These are phyloP conservation scores for Neonectria coccinea DNA, from an alignment of 2,329 filamentous ascomycete species.

Conservation along the genomic window DNA sequence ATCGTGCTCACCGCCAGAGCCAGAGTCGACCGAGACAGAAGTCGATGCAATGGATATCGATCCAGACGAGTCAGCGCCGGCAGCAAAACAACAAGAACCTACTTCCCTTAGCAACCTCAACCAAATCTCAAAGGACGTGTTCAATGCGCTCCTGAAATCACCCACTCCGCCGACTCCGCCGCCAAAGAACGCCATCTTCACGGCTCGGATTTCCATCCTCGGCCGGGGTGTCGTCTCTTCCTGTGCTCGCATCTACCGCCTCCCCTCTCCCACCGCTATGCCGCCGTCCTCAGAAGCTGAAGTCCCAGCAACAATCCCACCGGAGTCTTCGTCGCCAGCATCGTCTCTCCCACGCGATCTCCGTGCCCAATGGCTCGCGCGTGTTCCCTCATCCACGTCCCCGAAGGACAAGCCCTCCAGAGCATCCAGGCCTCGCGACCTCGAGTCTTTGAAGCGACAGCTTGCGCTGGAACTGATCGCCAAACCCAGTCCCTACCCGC, in stretches of 20 bases:
- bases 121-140: slow-evolving; percentile 45
- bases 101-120: slow-evolving; percentile 36
- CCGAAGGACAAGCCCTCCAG: slow-evolving; percentile 26
- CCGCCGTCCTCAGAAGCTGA: slow-evolving; percentile 53
- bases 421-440: slow-evolving; percentile 39
- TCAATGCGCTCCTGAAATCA: slow-evolving; percentile 46
- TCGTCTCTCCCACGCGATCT: slow-evolving; percentile 60
- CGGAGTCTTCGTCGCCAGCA: slow-evolving; percentile 24
- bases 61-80: slow-evolving; percentile 19
- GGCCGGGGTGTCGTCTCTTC: slow-evolving; percentile 76
- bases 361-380: slow-evolving; percentile 77
- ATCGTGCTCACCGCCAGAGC: slow-evolving; percentile 19
- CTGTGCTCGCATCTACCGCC: slow-evolving; percentile 86
- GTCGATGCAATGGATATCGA: slow-evolving; percentile 51
- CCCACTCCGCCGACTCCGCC: slow-evolving; percentile 37
- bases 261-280: slow-evolving; percentile 59
- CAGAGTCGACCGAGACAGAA: slow-evolving; percentile 36
- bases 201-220: slow-evolving; percentile 74
- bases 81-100: slow-evolving; percentile 10
- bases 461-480: slow-evolving; percentile 62
- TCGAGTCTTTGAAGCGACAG: slow-evolving; percentile 57
- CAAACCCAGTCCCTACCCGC: slow-evolving; percentile 46
- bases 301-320: slow-evolving; percentile 60
- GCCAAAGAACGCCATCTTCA: slow-evolving; percentile 61
- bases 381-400: slow-evolving; percentile 51